Base-by-base conservation (phyloP, 2,329 filamentous ascomycete genomes). In the Penicillium sp. region DNA sequence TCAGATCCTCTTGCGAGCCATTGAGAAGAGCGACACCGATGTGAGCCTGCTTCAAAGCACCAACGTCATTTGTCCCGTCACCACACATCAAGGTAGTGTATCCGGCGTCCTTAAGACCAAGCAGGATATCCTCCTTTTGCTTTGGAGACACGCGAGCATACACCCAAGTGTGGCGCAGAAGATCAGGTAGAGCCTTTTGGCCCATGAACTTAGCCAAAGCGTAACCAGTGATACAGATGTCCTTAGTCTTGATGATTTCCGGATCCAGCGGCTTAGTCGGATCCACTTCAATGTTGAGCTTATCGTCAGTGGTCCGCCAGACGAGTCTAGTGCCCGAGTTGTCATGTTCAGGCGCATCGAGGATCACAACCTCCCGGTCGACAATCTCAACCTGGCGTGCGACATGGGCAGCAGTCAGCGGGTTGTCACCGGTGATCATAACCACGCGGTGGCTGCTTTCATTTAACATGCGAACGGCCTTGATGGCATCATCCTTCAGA, bases 381-480 rank as follows among this genome's bases (percentile, higher is more conserved):
- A 98, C 88, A 62, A 98, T 98, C 63, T 98, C 92, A 16, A 98
- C 92, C 62, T 95, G 83, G 45, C 84, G 82, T 11, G 92, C 92
- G 39, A 98, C 92, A 60, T 98, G 90, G 8, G 95, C 86, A 49
- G 92, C 92, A 27, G 92, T 98, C 35, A 98, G 75, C 9, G 92
- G 90, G 63, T 98, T 98, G 65, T 98, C 92, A 60, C 92, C 92
- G 43, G 92, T 98, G 51, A 98, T 98, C 92, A 98, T 98, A 53
- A 98, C 85, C 31, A 95, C 88, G 54, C 92, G 86, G 65, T 98
- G 92, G 68, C 89, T 96, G 67, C 90, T 96, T 71, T 98, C 92
- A 60, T 95, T 98, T 54, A 98, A 76, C 87, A 96, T 95, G 50
- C 84, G 86, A 27, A 98, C 86, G 26, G 92, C 82, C 62, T 92